phyloP scores from a whole-genome alignment of 768 basidiomycete genomes.

The Lentinula guzmanii region DNA sequence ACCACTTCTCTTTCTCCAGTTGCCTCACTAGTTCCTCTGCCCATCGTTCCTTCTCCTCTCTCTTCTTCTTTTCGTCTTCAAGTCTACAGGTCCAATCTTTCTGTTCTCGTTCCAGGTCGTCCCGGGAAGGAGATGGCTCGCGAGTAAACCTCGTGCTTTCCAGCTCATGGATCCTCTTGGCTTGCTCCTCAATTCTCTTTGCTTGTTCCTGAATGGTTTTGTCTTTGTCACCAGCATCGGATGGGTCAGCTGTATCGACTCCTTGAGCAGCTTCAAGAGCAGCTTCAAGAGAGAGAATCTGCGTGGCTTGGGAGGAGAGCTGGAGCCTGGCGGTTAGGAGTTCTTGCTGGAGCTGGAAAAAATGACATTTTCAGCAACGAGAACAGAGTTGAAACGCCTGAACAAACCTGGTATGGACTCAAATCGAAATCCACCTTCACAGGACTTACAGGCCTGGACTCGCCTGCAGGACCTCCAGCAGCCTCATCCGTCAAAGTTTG shows the following conservation, averaged over 20 bases:
- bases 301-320: slow-evolving; percentile 73
- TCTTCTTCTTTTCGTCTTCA: slow-evolving; percentile 47
- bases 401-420: slow-evolving; percentile 66
- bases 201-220: slow-evolving; percentile 47
- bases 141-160: slow-evolving; percentile 36
- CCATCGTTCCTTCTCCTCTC: slow-evolving; percentile 72
- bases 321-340: slow-evolving; percentile 73
- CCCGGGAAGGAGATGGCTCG: slow-evolving; percentile 38
- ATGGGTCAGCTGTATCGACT: slow-evolving; percentile 22
- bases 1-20: slow-evolving; percentile 76
- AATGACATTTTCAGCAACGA: not conserved
- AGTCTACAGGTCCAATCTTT: slow-evolving; percentile 32
- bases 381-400: not conserved
- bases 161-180: slow-evolving; percentile 70
- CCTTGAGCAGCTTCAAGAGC: slow-evolving; percentile 48
- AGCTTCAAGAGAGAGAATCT: slow-evolving; percentile 80
- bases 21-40: slow-evolving; percentile 68
- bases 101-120: slow-evolving; percentile 79
- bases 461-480: slow-evolving; percentile 40
- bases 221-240: slow-evolving; percentile 43
- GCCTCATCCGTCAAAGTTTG: slow-evolving; percentile 64
- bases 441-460: slow-evolving; percentile 76
- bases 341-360: slow-evolving; percentile 74
- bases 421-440: slow-evolving; percentile 87
- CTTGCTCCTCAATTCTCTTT: slow-evolving; percentile 64